Conservation (phyloP, 2,329 filamentous ascomycete genomes). For the Colletotrichum magnum region DNA sequence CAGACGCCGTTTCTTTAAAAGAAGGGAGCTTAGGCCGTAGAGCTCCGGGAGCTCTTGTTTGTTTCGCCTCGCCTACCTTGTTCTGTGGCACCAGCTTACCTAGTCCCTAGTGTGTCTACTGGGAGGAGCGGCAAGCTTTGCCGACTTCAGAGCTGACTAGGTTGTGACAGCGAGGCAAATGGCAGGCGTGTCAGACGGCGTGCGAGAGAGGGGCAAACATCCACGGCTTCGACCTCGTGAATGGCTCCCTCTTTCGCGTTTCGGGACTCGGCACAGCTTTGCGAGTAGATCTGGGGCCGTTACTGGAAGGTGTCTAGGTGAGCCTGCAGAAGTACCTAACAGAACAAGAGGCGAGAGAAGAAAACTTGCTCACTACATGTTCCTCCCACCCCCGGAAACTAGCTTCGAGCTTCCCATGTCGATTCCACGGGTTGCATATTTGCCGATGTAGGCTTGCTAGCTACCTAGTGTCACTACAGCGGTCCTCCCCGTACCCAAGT, state of each 20-base stretch:
- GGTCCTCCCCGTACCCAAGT: background rate
- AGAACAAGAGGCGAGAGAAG: background rate
- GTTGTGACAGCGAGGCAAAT: background rate
- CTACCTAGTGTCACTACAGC: no score
- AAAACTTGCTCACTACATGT: conserved; percentile 28
- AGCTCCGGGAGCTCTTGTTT: conserved; percentile 4
- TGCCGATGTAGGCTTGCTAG: conserved; percentile 7
- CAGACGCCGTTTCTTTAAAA: background rate
- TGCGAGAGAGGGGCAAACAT: background rate
- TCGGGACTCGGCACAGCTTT: conserved; percentile 13
- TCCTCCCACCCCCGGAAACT: background rate
- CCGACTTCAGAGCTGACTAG: background rate
- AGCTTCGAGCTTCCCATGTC: conserved; percentile 9
- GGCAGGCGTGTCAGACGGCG: background rate
- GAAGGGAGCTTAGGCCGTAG: conserved; percentile 5
- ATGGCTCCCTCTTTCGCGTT: background rate
- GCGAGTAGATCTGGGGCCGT: background rate
- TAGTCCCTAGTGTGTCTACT: background rate
- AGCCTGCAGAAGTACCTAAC: background rate
- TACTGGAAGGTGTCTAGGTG: conserved; percentile 15
- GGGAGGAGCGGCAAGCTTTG: background rate
- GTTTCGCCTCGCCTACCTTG: background rate
- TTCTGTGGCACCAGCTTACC: background rate
- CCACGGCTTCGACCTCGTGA: background rate
- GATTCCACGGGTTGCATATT: conserved; percentile 1